Percentiles rank a stretch among this genome's conserved stretches.
Conservation (phyloP, 1,284 basidiomycete species). For the Apiotrichum siamense region DNA sequence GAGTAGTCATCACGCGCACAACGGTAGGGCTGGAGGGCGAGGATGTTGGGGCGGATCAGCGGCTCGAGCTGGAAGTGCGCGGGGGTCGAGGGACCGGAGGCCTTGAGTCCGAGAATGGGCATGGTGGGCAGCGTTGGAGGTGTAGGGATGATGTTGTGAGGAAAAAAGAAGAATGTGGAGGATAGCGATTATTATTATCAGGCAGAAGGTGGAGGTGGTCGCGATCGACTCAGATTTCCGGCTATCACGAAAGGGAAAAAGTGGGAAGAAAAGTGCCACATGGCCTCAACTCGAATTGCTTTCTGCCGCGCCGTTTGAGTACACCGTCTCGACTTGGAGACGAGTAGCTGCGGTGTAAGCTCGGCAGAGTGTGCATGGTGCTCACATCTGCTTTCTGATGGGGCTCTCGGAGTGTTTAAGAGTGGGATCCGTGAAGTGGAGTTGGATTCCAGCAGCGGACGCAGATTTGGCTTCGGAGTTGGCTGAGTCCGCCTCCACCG, state of each 20-base stretch:
- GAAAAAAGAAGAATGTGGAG: too few species aligned
- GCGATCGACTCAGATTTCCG: background rate
- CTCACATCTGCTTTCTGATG: too few species aligned
- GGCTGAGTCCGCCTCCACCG: too few species aligned
- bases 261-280: background rate
- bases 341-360: background rate
- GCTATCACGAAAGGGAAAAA: background rate
- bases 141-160: background rate
- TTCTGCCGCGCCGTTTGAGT: too few species aligned
- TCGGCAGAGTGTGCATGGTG: background rate
- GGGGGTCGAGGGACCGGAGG: conserved; percentile 53
- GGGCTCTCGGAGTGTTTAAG: too few species aligned
- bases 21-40: conserved; percentile 84
- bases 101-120: conserved; percentile 47
- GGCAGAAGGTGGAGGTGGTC: background rate
- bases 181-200: background rate
- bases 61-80: conserved; percentile 72
- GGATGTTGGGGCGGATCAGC: conserved; percentile 90
- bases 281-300: too few species aligned
- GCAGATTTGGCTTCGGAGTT: too few species aligned
- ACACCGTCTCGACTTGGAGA: too few species aligned
- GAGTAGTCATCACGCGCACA: conserved; percentile 96
- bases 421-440: too few species aligned
- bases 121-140: conserved; percentile 22
- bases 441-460: too few species aligned